Evolutionary conservation across 306 rosid species (phyloP), one percentile per base, ranked within the genome.

Genomic region (Chamaecrista fasciculata): DNA sequence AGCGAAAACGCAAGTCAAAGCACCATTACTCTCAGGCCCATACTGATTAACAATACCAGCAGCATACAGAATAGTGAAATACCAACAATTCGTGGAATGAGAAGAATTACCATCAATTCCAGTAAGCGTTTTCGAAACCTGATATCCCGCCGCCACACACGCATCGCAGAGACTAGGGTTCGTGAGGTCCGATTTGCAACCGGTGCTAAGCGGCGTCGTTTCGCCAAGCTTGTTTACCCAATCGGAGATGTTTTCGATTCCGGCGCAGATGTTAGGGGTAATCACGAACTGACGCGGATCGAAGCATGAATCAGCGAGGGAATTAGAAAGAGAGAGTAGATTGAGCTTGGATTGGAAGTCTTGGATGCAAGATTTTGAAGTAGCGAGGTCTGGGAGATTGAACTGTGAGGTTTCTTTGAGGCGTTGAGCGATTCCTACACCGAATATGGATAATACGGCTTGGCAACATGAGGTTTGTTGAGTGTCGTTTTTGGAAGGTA

Each of bases 1-100:
- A 19, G 85, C 81, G 16, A 94, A 81, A 47, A 81, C 80, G 56
- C 99, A 94, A 11, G 69, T 71, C 15, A 81, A 61, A 34, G 84
- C 96, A 49, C 92, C 80, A 42, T 72, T 19, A 57, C 99, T 89
- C 50, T 85, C 85, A 31, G 97, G 96, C n/a, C 95, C 99, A 74
- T 52, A 63, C 62, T 83, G 79, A 62, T 94, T 94, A 14, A 88
- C 90, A 47, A 94, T 70, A 11, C 92, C 99, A 78, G 96, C 99
- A 72, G 89, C 97, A 78, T 91, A 94, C n/a, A 94, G 78, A 58
- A 94, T 47, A 0, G 87, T 8, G 15, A 69, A 85, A 72, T 84
- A 80, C 67, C 84, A 94, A 53, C 99, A 94, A 44, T 76, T 51
- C 15, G 4, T 18, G 23, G 80, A 55, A 37, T 84, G 89, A 7